A percentile compares a stretch with the other conserved stretches of the same genome.
Conservation (phyloP, 495 filamentous ascomycete genomes). For the Filosporella fistucella region DNA sequence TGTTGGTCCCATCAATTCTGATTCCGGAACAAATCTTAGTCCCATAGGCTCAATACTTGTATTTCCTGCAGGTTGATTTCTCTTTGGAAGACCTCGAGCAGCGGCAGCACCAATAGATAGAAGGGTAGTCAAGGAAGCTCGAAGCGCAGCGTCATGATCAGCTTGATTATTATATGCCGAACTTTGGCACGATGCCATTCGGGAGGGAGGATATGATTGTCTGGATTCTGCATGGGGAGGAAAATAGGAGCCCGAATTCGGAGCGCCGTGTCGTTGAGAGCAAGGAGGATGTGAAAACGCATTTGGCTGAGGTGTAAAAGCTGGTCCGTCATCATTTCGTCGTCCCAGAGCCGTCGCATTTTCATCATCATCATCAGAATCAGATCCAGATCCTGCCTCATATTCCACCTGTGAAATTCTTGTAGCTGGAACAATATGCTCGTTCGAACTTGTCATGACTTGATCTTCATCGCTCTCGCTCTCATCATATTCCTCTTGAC, state of each 20-base stretch:
- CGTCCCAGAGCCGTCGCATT: slow-evolving; percentile 74
- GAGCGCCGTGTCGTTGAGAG: slow-evolving; percentile 36
- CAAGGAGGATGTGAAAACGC: slow-evolving; percentile 82
- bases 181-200: slow-evolving; percentile 6
- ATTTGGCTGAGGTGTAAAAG: slow-evolving; percentile 83
- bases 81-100: slow-evolving; percentile 74
- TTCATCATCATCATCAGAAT: slow-evolving; percentile 66
- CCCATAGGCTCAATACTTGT: slow-evolving; percentile 45
- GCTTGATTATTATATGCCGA: slow-evolving; percentile 61
- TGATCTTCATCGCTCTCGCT: slow-evolving; percentile 82
- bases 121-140: slow-evolving; percentile 90
- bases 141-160: slow-evolving; percentile 89
- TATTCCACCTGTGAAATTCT: slow-evolving; percentile 29
- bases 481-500: slow-evolving; percentile 81
- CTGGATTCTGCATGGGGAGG: slow-evolving; percentile 33
- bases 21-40: slow-evolving; percentile 70
- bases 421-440: slow-evolving; percentile 47
- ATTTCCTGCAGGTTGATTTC: slow-evolving; percentile 25
- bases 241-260: slow-evolving; percentile 30
- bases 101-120: slow-evolving; percentile 83
- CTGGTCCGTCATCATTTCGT: slow-evolving; percentile 38
- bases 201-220: slow-evolving; percentile 18
- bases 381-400: slow-evolving; percentile 34
- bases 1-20: slow-evolving; percentile 54
- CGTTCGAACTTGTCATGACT: slow-evolving; percentile 79